phyloP scores from a whole-genome alignment of 768 basidiomycete species.

The Mycena maculata region DNA sequence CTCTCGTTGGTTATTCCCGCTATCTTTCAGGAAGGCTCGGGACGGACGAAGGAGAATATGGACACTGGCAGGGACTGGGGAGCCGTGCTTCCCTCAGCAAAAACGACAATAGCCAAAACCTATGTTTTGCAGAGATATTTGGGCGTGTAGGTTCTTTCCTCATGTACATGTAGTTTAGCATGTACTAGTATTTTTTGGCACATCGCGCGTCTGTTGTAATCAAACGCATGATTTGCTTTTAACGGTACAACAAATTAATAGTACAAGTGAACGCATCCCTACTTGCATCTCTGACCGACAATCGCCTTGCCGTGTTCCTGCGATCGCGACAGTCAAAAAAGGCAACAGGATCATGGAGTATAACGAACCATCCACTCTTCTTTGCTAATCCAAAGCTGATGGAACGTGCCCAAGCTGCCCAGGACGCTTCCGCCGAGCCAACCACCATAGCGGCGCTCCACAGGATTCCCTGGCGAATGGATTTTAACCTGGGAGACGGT shows the following conservation, averaged over 20 bases:
- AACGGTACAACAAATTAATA: conserved; percentile 26
- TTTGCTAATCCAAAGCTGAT: conserved; percentile 94
- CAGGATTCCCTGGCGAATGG: conserved; percentile 90
- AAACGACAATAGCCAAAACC: conserved; percentile 13
- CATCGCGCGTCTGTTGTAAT: conserved; percentile 26
- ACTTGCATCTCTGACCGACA: conserved; percentile 89
- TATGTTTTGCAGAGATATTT: conserved; percentile 22
- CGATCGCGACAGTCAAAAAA: background rate
- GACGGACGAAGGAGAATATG: conserved; percentile 4
- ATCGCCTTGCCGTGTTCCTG: conserved; percentile 88
- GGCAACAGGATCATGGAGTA: background rate
- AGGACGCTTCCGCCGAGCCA: conserved; percentile 98
- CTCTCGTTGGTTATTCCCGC: conserved; percentile 7
- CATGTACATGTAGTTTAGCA: conserved; percentile 31
- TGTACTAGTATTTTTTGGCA: conserved; percentile 28
- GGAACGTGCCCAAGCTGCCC: conserved; percentile 96
- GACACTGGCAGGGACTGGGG: conserved; percentile 4
- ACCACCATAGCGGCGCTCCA: conserved; percentile 90
- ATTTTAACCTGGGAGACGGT: conserved; percentile 77
- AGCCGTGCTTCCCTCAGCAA: conserved; percentile 23
- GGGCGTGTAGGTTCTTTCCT: conserved; percentile 23
- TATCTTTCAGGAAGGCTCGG: conserved; percentile 8
- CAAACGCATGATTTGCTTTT: conserved; percentile 2
- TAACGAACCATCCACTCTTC: conserved; percentile 89
- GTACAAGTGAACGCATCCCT: conserved; percentile 27